These are phyloP conservation scores for Talaromyces ruber DNA, from an alignment of 495 filamentous ascomycete genomes.

Conservation along the genomic window DNA sequence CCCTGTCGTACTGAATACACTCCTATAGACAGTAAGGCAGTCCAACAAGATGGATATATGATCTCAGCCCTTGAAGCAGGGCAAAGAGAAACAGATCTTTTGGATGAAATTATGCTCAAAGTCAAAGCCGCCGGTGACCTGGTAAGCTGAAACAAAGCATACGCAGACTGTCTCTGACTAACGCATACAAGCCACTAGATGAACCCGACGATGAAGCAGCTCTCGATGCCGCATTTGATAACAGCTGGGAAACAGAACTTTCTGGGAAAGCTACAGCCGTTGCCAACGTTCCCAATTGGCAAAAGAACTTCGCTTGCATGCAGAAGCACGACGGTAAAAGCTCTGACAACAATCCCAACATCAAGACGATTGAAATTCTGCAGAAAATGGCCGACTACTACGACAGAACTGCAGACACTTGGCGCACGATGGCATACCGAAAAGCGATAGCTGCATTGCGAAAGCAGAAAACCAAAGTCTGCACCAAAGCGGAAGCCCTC, in stretches of 20 bases:
- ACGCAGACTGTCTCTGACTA: not conserved
- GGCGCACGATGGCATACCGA: slow-evolving; percentile 72
- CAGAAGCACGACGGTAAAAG: slow-evolving; percentile 40
- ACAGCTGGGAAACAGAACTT: slow-evolving; percentile 12
- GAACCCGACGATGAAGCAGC: slow-evolving; percentile 15
- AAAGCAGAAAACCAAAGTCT: slow-evolving; percentile 57
- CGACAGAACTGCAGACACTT: slow-evolving; percentile 63
- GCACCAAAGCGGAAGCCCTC: slow-evolving; percentile 58
- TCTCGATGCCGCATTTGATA: slow-evolving; percentile 8
- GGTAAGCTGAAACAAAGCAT: slow-evolving; percentile 21
- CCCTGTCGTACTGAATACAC: slow-evolving; percentile 8
- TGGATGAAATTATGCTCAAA: slow-evolving; percentile 53
- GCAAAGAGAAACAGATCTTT: slow-evolving; percentile 29
- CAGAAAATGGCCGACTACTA: slow-evolving; percentile 82
- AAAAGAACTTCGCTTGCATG: slow-evolving; percentile 62
- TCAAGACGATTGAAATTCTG: slow-evolving; percentile 66
- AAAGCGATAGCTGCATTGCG: slow-evolving; percentile 67
- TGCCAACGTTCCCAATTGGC: slow-evolving; percentile 18
- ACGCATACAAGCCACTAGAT: slow-evolving; percentile 32
- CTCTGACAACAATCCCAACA: slow-evolving; percentile 52
- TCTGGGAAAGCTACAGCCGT: slow-evolving; percentile 9
- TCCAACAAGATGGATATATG: not conserved
- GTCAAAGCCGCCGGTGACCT: slow-evolving; percentile 44
- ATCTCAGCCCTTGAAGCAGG: not conserved
- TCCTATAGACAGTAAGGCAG: not conserved